Conservation (phyloP, 2,329 filamentous ascomycete genomes). For the Podosphaera xanthii region DNA sequence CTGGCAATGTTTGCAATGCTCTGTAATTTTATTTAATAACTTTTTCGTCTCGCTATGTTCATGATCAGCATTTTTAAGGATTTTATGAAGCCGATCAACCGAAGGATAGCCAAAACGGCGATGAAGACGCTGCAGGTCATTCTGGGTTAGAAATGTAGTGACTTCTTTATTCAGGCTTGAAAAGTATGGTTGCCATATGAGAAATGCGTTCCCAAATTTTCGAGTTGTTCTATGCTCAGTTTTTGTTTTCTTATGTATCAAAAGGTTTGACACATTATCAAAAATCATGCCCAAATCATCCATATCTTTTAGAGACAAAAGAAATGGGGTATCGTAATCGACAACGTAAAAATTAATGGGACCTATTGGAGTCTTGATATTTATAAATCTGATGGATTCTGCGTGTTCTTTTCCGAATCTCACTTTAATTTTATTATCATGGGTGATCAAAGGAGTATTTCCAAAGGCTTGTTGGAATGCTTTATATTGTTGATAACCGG, state of each 20-base stretch:
- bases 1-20: not conserved
- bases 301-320: not conserved
- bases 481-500: not conserved
- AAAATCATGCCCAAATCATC: not conserved
- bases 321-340: not conserved
- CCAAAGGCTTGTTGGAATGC: not conserved
- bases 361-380: not conserved
- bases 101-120: not conserved
- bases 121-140: not conserved
- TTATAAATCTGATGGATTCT: not conserved
- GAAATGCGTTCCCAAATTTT: not conserved
- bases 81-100: not conserved
- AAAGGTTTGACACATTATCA: not conserved
- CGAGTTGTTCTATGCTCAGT: not conserved
- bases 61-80: not conserved
- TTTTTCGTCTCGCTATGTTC: not conserved
- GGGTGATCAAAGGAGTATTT: not conserved
- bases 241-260: not conserved
- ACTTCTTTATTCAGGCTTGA: not conserved
- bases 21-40: not conserved
- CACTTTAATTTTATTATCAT: constrained; percentile 1
- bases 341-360: not conserved
- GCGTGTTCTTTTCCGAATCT: not conserved
- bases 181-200: not conserved
- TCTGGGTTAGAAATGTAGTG: not conserved